A percentile compares a stretch with the other conserved stretches of the same genome.
Evolutionary conservation across 73 alveolate genomes (phyloP).

Genomic region (Tetrahymena thermophila): DNA sequence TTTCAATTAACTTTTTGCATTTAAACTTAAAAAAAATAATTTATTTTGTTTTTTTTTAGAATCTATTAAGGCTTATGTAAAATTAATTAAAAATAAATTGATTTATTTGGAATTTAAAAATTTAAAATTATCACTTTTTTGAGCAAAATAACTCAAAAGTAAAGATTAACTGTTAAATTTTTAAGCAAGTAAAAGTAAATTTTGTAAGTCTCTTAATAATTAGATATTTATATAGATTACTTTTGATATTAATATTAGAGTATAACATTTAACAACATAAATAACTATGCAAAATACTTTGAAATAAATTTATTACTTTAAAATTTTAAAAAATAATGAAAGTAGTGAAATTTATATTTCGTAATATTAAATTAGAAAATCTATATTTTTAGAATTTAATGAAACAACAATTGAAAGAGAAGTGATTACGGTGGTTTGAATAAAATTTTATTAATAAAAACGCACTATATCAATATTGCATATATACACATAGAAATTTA

Average conservation of each 20-base stretch:
- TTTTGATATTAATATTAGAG: too few species aligned
- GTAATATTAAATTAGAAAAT: neutral
- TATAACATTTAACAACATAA: too few species aligned
- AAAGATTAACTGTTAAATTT: neutral
- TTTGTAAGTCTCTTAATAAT: neutral
- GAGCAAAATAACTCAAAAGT: neutral
- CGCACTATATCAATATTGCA: constrained; percentile 1
- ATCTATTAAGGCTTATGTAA: too few species aligned
- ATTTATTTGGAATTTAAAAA: too few species aligned
- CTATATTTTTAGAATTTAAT: neutral
- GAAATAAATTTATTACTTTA: neutral
- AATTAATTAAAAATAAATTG: too few species aligned
- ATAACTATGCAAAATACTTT: too few species aligned
- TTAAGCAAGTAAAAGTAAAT: neutral
- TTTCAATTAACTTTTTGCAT: too few species aligned
- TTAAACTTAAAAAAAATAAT: too few species aligned
- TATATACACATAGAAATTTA: neutral
- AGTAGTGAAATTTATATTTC: neutral
- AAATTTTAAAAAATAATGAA: neutral
- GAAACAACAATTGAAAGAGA: neutral
- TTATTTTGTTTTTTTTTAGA: too few species aligned
- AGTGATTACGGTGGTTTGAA: neutral
- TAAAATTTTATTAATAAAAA: neutral
- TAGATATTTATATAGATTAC: too few species aligned
- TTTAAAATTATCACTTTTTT: too few species aligned